Conservation (phyloP, 352 stramenopile species). For the Peronospora farinosa region DNA sequence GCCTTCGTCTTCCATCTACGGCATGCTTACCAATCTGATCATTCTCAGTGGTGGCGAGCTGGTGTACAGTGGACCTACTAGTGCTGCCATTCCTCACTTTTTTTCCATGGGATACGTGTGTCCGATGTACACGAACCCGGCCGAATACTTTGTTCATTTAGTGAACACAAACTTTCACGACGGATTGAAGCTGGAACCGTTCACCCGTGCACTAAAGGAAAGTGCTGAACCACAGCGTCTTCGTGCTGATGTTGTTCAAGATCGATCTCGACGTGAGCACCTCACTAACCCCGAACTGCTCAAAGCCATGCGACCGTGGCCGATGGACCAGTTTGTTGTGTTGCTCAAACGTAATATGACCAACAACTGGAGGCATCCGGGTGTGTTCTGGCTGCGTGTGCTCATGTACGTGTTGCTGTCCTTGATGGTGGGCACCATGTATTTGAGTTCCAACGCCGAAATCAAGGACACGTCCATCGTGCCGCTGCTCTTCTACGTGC, state of each 20-base stretch:
- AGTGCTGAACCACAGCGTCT: conserved; percentile 35
- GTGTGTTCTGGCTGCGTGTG: conserved; percentile 77
- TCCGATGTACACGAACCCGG: conserved; percentile 67
- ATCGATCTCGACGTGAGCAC: conserved; percentile 30
- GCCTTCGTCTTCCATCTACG: conserved; percentile 70
- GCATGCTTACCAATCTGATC: conserved; percentile 61
- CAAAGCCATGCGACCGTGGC: conserved; percentile 37
- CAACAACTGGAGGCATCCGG: conserved; percentile 67
- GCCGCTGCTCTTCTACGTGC: conserved; percentile 85
- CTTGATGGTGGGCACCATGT: conserved; percentile 77
- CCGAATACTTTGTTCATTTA: conserved; percentile 66
- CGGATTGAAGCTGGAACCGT: conserved; percentile 36
- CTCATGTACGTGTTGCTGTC: conserved; percentile 78
- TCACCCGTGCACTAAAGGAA: conserved; percentile 34
- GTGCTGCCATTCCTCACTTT: conserved; percentile 50
- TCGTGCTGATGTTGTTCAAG: conserved; percentile 33
- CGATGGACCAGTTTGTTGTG: conserved; percentile 52
- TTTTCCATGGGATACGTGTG: conserved; percentile 51
- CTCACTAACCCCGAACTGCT: conserved; percentile 41
- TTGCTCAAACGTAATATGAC: conserved; percentile 55
- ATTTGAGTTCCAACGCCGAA: conserved; percentile 38
- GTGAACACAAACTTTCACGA: conserved; percentile 66
- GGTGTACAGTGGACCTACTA: conserved; percentile 87
- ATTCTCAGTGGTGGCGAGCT: conserved; percentile 72
- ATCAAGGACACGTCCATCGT: conserved; percentile 38